Conservation (phyloP, 1,284 basidiomycete species). For the Ganoderma sinense region DNA sequence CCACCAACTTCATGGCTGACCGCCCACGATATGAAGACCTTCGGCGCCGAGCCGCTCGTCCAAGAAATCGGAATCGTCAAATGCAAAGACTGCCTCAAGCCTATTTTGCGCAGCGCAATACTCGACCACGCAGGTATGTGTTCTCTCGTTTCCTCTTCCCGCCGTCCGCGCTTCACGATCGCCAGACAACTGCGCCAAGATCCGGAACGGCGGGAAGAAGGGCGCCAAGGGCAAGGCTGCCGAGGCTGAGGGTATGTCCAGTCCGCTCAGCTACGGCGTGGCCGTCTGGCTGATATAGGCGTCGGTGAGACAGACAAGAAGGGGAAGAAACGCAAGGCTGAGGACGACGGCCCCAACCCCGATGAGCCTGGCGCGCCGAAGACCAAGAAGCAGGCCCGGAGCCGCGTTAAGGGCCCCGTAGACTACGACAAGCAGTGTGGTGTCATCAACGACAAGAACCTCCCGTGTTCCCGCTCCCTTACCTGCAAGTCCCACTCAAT, state of each 20-base stretch:
- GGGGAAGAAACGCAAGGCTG: constrained; percentile 79
- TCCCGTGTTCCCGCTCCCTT: constrained; percentile 95
- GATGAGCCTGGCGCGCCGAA: constrained; percentile 65
- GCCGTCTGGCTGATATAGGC: constrained; percentile 3
- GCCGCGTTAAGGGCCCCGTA: constrained; percentile 83
- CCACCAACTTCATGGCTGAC: constrained; percentile 86
- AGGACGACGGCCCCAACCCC: constrained; percentile 61
- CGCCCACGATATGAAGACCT: constrained; percentile 87
- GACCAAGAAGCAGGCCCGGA: constrained; percentile 82
- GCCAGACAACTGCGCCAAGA: constrained; percentile 68
- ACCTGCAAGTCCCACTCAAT: constrained; percentile 99
- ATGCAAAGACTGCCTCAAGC: constrained; percentile 83
- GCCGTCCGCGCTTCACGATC: constrained; percentile 2
- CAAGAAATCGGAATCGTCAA: constrained; percentile 75
- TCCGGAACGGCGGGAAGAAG: constrained; percentile 64
- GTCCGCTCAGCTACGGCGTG: constrained; percentile 1
- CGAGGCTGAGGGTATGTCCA: constrained; percentile 31
- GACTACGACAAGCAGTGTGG: constrained; percentile 96
- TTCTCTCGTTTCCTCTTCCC: neutral
- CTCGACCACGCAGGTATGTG: constrained; percentile 76
- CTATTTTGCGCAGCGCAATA: constrained; percentile 77
- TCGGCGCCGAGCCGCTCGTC: constrained; percentile 76
- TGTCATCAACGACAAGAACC: constrained; percentile 95
- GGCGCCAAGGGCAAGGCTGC: constrained; percentile 58
- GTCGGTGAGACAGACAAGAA: constrained; percentile 39